Evolutionary conservation across 2,329 filamentous ascomycete species (phyloP).

Genomic region (Zymoseptoria ardabiliae): DNA sequence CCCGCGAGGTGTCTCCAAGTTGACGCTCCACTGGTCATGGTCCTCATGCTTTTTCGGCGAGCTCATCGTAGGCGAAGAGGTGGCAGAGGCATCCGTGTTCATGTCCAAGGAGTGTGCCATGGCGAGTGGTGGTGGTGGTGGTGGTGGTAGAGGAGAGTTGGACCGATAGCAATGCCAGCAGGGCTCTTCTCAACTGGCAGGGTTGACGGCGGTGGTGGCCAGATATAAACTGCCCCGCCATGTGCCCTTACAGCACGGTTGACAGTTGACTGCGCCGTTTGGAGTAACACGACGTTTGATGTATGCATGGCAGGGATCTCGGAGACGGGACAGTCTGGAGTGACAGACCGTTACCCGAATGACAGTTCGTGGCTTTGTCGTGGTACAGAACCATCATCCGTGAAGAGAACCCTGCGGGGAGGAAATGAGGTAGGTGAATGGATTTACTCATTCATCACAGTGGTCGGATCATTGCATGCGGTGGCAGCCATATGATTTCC

Average conservation of each 20-base stretch:
- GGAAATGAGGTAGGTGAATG: neutral
- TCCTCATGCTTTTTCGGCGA: neutral
- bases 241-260: neutral
- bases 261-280: neutral
- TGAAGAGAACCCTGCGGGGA: neutral
- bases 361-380: neutral
- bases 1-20: constrained; percentile 27
- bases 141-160: neutral
- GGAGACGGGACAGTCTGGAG: neutral
- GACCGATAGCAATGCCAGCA: neutral
- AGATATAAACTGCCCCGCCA: neutral
- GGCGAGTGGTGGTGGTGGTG: neutral
- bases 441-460: too few relatives aligned
- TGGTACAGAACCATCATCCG: neutral
- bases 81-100: neutral
- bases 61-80: neutral
- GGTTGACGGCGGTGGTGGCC: neutral
- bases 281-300: neutral
- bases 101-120: neutral
- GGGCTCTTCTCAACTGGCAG: neutral
- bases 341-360: neutral
- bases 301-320: neutral
- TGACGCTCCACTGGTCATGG: neutral
- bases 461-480: too few relatives aligned
- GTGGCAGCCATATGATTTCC: too few relatives aligned